These are phyloP conservation scores for Boletus subparvulus DNA, from an alignment of 768 basidiomycete genomes.

Conservation along the genomic window DNA sequence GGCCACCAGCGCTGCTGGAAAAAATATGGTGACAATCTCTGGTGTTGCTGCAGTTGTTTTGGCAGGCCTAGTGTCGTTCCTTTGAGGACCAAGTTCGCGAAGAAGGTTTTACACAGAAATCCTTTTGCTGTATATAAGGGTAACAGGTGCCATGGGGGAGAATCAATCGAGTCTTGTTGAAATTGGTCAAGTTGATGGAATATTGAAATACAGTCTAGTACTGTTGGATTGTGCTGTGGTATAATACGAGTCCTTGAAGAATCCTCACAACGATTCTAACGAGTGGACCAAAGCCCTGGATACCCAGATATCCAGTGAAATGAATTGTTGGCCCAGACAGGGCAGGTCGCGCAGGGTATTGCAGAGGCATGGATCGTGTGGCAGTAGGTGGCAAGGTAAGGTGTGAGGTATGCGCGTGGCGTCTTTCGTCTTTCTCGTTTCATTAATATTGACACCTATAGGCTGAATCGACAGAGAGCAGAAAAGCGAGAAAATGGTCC, in stretches of 20 bases:
- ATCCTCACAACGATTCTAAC: background rate
- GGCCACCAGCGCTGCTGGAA: constrained; percentile 16
- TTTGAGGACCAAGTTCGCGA: constrained; percentile 9
- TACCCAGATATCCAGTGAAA: background rate
- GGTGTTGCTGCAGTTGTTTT: constrained; percentile 11
- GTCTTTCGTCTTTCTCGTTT: background rate
- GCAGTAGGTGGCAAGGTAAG: background rate
- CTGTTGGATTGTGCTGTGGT: background rate
- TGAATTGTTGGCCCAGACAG: background rate
- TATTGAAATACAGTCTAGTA: too few relatives aligned
- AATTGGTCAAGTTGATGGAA: background rate
- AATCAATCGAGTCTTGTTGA: background rate
- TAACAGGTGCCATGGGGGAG: background rate
- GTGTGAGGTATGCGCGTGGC: background rate
- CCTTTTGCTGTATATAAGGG: background rate
- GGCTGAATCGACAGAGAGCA: background rate
- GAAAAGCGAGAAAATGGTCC: background rate
- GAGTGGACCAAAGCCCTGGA: background rate
- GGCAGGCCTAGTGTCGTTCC: constrained; percentile 4
- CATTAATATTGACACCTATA: too few relatives aligned
- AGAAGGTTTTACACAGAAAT: background rate
- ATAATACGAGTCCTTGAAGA: background rate
- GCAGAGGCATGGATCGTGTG: background rate
- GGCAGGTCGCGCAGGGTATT: background rate
- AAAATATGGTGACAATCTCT: constrained; percentile 6